These are phyloP conservation scores for Pseudopithomyces chartarum DNA, from an alignment of 2,329 filamentous ascomycete species.

Conservation along the genomic window DNA sequence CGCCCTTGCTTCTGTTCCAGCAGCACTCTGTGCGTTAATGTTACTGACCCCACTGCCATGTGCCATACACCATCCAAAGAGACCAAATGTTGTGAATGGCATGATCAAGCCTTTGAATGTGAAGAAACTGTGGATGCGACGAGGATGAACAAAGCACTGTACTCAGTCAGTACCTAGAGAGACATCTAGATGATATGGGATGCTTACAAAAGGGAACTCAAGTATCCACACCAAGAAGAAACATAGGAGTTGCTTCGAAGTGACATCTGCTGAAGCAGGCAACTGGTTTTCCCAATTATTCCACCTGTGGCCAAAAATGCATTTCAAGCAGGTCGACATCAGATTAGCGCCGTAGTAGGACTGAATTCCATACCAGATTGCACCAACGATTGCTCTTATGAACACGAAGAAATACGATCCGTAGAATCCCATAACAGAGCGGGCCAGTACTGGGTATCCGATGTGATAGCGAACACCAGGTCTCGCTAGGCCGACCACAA, in stretches of 20 bases:
- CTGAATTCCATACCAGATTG: slow-evolving; percentile 47
- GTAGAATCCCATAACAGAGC: slow-evolving; percentile 37
- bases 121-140: slow-evolving; percentile 32
- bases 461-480: slow-evolving; percentile 29
- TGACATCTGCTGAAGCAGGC: slow-evolving; percentile 34
- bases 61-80: slow-evolving; percentile 45
- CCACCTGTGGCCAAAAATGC: slow-evolving; percentile 48
- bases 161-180: not conserved
- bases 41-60: slow-evolving; percentile 35
- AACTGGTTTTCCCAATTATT: slow-evolving; percentile 36
- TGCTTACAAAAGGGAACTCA: slow-evolving; percentile 32
- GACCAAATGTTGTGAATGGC: slow-evolving; percentile 39
- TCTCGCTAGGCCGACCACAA: slow-evolving; percentile 27
- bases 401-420: slow-evolving; percentile 49
- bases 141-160: slow-evolving; percentile 38
- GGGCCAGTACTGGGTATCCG: slow-evolving; percentile 19
- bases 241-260: slow-evolving; percentile 37
- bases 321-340: slow-evolving; percentile 44
- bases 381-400: slow-evolving; percentile 42
- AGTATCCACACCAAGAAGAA: slow-evolving; percentile 40
- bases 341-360: slow-evolving; percentile 35
- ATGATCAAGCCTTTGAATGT: slow-evolving; percentile 36
- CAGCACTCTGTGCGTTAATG: slow-evolving; percentile 11
- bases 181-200: not conserved
- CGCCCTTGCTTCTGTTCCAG: slow-evolving; percentile 20